Base-by-base conservation (phyloP, 371 early-diverging fungal genomes). In the Parasitella parasitica region DNA sequence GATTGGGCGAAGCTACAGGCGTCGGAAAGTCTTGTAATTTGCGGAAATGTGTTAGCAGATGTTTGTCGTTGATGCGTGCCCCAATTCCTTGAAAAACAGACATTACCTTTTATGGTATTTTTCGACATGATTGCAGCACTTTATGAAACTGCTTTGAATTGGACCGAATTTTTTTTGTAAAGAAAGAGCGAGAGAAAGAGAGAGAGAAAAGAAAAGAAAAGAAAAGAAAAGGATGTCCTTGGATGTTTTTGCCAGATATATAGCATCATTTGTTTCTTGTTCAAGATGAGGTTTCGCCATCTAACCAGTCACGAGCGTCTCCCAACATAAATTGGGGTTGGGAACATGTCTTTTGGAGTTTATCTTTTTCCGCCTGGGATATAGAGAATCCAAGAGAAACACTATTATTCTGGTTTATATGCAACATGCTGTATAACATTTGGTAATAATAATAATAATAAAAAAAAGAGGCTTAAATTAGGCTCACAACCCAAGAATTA, bases 351-450 rank as follows among this genome's bases (percentile, higher is more conserved):
- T 28, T 53, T 50, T 7, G 27, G 51, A 13, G 15, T 28, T 30
- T 35, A 53, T 39, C 39, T 51, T 24, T 57, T 18, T n/a, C n/a
- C 30, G 27, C 16, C 20, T 41, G 18, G 24, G 48, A 9, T 16
- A 46, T 46, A 46, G 46, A 24, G 22, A 24, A 24, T 11, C 12
- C 24, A 46, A 46, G 24, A 52, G 16, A n/a, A 22, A 35, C 11
- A 27, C 32, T 48, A 55, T 58, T 26, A 22, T 46, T 32, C 11
- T 32, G 32, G 11, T 32, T n/a, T 32, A 32, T 8, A 32, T 32
- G 32, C 32, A 43, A 38, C 49, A 84, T 84, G 84, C 66, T 77
- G 18, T 78, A 81, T 61, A 84, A 84, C 66, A 81, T 84, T 59
- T 84, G 84, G 84, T 81, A 77, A 48, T 6, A 24, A 46, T 3